Base-by-base conservation (phyloP, 31 red algal genomes). In the Porphyra umbilicalis region DNA sequence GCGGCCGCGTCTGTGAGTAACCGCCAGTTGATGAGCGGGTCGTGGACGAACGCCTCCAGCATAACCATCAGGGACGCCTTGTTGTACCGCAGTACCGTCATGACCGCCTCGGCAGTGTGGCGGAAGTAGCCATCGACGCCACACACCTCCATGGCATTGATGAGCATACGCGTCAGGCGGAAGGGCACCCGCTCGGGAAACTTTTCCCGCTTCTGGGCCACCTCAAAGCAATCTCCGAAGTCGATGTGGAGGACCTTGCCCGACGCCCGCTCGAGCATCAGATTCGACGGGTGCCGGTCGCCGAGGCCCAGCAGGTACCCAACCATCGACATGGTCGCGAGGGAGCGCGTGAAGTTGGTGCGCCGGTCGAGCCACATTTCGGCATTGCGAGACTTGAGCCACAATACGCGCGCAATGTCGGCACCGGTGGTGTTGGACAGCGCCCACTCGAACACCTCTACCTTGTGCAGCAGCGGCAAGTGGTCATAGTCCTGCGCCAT, bases 161-260 rank as follows among this genome's bases (percentile, higher is more conserved):
- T 91, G 36, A 99, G 82, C 97, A 99, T 99, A 1, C 93, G 84
- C n/a, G 97, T 99, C 30, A 99, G 79, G 9, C 97, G 83, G 85
- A 99, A 99, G 6, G 97, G 97, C 39, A 96, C 94, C 75, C 88
- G 88, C 57, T 99, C 97, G 11, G 97, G 94, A 79, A 91, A 99
- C 77, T 99, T 96, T 35, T 99, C 97, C 31, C 97, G 85, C 75
- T 90, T 90, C 92, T 90, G 92, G 6, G 97, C 97, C 57, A 94
- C 94, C 82, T 99, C 97, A 40, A 96, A 99, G 81, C 97, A 99
- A 76, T 96, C 97, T n/a, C 97, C 97, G 68, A 96, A 93, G 81
- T 99, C 97, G 75, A 99, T 99, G 79, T 96, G 97, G 57, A 99
- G 87, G 5, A 99, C 82, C 78, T 92, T 93, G 42, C 97, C 97